A percentile compares a stretch with the other conserved stretches of the same genome.
phyloP scores from a whole-genome alignment of 345 rosid genomes.

The Noccaea caerulescens region DNA sequence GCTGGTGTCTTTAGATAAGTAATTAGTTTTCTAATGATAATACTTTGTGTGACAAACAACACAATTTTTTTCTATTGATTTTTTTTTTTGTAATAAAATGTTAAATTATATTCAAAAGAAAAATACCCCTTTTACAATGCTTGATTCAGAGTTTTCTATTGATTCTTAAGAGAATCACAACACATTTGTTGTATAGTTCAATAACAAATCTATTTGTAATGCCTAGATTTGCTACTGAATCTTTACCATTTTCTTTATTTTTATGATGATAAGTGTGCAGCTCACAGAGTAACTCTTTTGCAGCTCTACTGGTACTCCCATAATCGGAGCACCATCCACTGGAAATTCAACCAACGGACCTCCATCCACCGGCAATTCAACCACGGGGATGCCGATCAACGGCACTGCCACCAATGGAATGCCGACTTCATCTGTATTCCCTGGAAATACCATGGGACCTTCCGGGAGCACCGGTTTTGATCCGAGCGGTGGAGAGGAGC shows the following conservation, averaged over 20 bases:
- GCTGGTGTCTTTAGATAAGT: conserved; percentile 17
- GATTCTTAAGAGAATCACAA: not conserved
- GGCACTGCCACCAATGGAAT: conserved; percentile 6
- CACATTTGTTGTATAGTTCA: not conserved
- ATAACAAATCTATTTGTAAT: not conserved
- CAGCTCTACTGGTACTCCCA: conserved; percentile 15
- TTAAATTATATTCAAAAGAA: no score
- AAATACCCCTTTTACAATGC: no score
- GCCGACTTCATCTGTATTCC: conserved; percentile 36
- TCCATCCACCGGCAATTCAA: conserved; percentile 17
- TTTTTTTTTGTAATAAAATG: no score
- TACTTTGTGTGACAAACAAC: not conserved
- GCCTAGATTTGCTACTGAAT: not conserved
- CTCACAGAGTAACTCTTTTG: conserved; percentile 16
- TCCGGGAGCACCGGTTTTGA: conserved; percentile 42
- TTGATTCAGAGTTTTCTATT: not conserved
- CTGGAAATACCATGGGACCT: conserved; percentile 41
- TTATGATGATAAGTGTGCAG: not conserved
- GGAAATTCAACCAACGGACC: conserved; percentile 2
- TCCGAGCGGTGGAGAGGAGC: conserved; percentile 38
- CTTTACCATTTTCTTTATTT: not conserved
- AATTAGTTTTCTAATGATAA: not conserved
- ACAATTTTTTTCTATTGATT: no score
- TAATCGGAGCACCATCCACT: not conserved
- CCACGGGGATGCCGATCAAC: conserved; percentile 5